These are phyloP conservation scores for Boletellus sp. DNA, from an alignment of 768 basidiomycete species.

Conservation along the genomic window DNA sequence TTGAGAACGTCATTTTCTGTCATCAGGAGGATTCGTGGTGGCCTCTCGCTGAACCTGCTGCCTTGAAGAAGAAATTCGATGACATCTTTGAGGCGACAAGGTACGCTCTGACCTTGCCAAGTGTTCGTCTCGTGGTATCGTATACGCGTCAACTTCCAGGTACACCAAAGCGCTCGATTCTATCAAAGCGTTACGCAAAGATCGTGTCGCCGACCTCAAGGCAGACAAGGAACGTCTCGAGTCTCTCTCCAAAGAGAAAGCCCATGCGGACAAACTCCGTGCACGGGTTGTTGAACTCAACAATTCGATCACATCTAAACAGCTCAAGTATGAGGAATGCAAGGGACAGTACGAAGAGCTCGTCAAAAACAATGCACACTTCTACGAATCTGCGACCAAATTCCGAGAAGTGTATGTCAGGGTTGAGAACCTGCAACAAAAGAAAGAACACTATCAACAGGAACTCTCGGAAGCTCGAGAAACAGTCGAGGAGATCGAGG, in stretches of 20 bases:
- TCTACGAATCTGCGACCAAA: constrained; percentile 78
- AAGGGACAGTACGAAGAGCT: constrained; percentile 62
- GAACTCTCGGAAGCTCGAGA: constrained; percentile 62
- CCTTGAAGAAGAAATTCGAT: constrained; percentile 98
- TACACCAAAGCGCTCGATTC: constrained; percentile 96
- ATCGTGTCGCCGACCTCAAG: constrained; percentile 86
- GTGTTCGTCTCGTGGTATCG: neutral
- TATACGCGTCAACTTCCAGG: constrained; percentile 37
- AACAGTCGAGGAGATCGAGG: constrained; percentile 64
- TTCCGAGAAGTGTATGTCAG: constrained; percentile 83
- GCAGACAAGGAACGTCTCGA: constrained; percentile 86
- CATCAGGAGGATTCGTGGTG: constrained; percentile 99
- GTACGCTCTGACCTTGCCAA: no score
- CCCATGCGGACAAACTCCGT: constrained; percentile 80
- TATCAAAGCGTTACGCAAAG: constrained; percentile 88
- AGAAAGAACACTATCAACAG: constrained; percentile 55
- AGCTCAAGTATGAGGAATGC: constrained; percentile 69
- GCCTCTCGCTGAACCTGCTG: constrained; percentile 89
- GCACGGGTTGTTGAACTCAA: constrained; percentile 60
- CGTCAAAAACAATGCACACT: constrained; percentile 67
- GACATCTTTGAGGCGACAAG: constrained; percentile 99
- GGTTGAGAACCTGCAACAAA: constrained; percentile 58
- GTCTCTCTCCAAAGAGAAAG: constrained; percentile 75
- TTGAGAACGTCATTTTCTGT: constrained; percentile 99
- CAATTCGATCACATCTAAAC: constrained; percentile 60